Evolutionary conservation across 2,329 filamentous ascomycete genomes (phyloP), one percentile per base, ranked within the genome.

Genomic region (Beauveria rudraprayagi): DNA sequence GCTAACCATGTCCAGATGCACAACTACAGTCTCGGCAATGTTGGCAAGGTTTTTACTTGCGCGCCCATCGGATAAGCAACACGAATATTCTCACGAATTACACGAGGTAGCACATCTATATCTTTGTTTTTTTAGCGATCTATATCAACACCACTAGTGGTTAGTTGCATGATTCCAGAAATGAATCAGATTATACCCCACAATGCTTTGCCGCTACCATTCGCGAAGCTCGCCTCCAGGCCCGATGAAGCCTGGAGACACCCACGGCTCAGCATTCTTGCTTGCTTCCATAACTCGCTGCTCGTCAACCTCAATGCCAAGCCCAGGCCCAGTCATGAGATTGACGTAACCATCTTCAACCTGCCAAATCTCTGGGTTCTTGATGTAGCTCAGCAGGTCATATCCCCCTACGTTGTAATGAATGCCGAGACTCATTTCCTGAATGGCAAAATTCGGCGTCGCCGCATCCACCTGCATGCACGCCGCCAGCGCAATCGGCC

Each of bases 381-480:
- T 83, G 2, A 85, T 77, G 68, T 91, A 91, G 28, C 81, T 88
- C 14, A 81, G 81, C 60, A 90, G 75, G 69, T 90, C 87, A 66
- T 85, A 78, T 2, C 83, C 79, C 1, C 83, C 85, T 0, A 79
- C 81, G 66, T 92, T 92, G 69, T 92, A 92, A 70, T 92, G 90
- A 66, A 92, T 92, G 0, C 89, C 89, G 34, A 91, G 68, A 58
- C 85, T 87, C 89, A 91, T 91, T 71, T 92, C 89, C 68, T 90
- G 85, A 37, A 92, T 91, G 0, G 81, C 83, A 69, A 88, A 91
- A 70, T 88, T 91, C 22, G 79, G 80, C 22, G 76, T 83, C 10
- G 73, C 76, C 22, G 82, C 77, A 26, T 84, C 85, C 1, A 91
- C 82, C 64, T 91, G 88, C 46, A 91, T 77, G 60, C 81, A 85